A percentile compares a stretch with the other conserved stretches of the same genome.
Evolutionary conservation across 345 rosid genomes (phyloP).

Genomic region (Hibiscus tridactylites): DNA sequence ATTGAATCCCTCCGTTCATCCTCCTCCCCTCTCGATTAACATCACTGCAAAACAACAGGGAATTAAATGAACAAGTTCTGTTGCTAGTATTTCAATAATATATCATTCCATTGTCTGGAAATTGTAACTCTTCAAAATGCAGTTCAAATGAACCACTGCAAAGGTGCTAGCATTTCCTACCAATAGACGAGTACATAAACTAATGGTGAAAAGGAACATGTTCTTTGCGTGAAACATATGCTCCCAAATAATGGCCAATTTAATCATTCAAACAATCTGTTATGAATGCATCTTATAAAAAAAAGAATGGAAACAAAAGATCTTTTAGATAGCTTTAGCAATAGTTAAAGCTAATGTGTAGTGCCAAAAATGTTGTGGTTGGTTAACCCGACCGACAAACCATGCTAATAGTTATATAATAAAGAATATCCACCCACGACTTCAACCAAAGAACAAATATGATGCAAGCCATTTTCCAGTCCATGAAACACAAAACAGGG

Average conservation of each 20-base stretch:
- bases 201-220: not conserved
- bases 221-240: not conserved
- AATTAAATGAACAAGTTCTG: too few species aligned
- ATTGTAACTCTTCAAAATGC: not conserved
- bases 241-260: not conserved
- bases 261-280: not conserved
- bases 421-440: not conserved
- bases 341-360: not conserved
- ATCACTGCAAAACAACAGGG: too few species aligned
- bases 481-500: not conserved
- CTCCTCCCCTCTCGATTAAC: too few species aligned
- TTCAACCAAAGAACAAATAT: not conserved
- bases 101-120: too few species aligned
- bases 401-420: too few species aligned
- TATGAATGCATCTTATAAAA: not conserved
- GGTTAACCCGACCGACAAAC: not conserved
- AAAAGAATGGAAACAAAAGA: not conserved
- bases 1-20: too few species aligned
- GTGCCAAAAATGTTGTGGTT: not conserved
- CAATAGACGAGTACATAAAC: not conserved
- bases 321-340: too few species aligned
- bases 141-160: not conserved
- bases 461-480: too few species aligned
- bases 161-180: not conserved
- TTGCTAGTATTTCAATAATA: too few species aligned